Base-by-base conservation (phyloP, 768 basidiomycete species). In the Pholiota molesta region DNA sequence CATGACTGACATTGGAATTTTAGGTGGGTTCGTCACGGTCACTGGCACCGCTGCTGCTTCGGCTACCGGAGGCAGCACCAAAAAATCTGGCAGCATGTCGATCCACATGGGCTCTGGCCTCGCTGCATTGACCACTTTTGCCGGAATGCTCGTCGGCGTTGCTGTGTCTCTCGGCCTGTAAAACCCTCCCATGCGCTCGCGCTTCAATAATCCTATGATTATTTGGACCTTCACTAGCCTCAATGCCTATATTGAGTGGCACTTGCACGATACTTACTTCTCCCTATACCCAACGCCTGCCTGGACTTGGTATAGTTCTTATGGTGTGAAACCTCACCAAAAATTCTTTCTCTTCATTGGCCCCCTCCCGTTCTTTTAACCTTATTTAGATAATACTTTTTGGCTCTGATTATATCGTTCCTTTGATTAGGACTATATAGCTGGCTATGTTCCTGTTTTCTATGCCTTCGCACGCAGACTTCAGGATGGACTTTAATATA, bases 21-120 rank as follows among this genome's bases (percentile, higher is more conserved):
- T 55, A 62, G 65, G 37, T 14, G 62, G 65, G 33, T 52, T 57
- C 16, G 60, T 69, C 31, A 60, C 64, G 33, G 64, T 64, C 6
- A 69, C 65, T 29, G 60, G 63, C 31, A 60, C 61, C 17, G 37
- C 44, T 28, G 62, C 44, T 17, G 44, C 60, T 23, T 45, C 56
- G 5, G 11, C 62, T 6, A 61, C 53, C 8, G 63, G 60, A 33
- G 55, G 55, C 13, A 57, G 55, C 10, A 9, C 17, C n/a, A 29
- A 44, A 21, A 33, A 21, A 13, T 47, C 51, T 16, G 44, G 60
- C 28, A 57, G 44, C 29, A 33, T 61, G n/a, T 52, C 61, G 11
- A 23, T 39, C 6, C 35, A 47, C n/a, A 23, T 33, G 39, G 35
- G 37, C 10, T 33, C 57, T 3, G 52, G 62, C 31, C 52, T 62